Base-by-base conservation (phyloP, 2,329 filamentous ascomycete genomes). In the Cladosporium phlei region DNA sequence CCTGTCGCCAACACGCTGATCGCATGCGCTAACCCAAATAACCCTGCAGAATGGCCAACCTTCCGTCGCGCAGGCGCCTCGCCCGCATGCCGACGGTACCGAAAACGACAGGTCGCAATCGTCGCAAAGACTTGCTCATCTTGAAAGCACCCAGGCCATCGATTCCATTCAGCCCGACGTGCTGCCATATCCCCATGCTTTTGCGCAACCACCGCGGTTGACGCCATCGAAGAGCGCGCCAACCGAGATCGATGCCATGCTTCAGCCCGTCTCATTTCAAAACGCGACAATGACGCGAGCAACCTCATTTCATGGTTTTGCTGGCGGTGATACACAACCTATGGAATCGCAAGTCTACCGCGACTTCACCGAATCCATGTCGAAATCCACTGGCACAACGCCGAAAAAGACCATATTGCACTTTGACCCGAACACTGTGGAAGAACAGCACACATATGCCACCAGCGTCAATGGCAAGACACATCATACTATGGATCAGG, bases 301-400 rank as follows among this genome's bases (percentile, higher is more conserved):
- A 14, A 50, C 46, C 19, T 68, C 66, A 25, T 72, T 72, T 50
- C 46, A 55, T 19, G 66, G 58, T 25, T 66, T 59, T 37, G 54
- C 51, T 12, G 61, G 63, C 39, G 70, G 70, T 39, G 71, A 75
- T 50, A 74, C 72, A 1, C 72, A 75, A 58, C 64, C 66, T 19
- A 63, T 64, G 54, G 69, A 71, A 45, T 70, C 69, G 44, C 71
- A 74, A 52, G 66, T 73, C 35, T 69, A 71, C 55, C 66, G 59
- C 37, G 57, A 68, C 17, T 70, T 59, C 50, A 65, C 61, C 10
- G 69, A 67, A 34, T 69, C 65, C 30, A 59, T 59, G 14, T 30
- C 37, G 6, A 29, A 20, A n/a, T 30, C 33, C 5, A 52, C 39
- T 10, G 29, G 34, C 27, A 50, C 40, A 4, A 56, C 53, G 20